phyloP scores from a whole-genome alignment of 129 eudicot genomes.

The Tagetes erecta region DNA sequence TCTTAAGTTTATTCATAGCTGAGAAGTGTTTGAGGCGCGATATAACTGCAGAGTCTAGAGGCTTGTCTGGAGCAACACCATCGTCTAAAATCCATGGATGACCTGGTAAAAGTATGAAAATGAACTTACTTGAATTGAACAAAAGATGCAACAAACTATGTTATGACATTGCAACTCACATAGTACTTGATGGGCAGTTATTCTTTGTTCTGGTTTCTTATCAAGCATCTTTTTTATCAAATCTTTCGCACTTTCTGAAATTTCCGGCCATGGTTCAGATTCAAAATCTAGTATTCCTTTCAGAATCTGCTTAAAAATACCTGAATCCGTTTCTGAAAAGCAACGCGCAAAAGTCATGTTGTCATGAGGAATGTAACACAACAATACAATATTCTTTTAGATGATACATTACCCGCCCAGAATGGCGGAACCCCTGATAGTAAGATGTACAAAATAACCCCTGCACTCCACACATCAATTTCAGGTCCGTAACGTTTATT shows the following conservation, averaged over 20 bases:
- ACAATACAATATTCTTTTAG: background rate
- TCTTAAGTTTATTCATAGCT: constrained; percentile 62
- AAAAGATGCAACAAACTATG: constrained; percentile 4
- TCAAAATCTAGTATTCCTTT: constrained; percentile 49
- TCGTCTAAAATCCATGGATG: constrained; percentile 69
- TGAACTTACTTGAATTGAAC: background rate
- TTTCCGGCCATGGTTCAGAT: constrained; percentile 59
- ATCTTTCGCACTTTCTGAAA: constrained; percentile 56
- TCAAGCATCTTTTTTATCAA: constrained; percentile 52
- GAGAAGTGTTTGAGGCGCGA: constrained; percentile 64
- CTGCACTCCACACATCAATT: constrained; percentile 69
- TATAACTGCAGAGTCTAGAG: constrained; percentile 61
- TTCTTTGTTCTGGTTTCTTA: constrained; percentile 41
- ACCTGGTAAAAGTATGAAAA: constrained; percentile 39
- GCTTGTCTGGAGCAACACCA: constrained; percentile 59
- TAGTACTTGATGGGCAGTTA: constrained; percentile 54
- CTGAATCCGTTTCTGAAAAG: constrained; percentile 48
- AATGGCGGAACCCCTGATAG: constrained; percentile 64
- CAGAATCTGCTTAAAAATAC: constrained; percentile 53
- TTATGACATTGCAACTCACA: constrained; percentile 37
- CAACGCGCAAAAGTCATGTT: background rate
- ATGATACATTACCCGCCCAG: constrained; percentile 53
- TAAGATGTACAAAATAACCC: constrained; percentile 57
- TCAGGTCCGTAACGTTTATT: constrained; percentile 58
- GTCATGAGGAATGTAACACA: constrained; percentile 4